These are phyloP conservation scores for Fusarium sororula DNA, from an alignment of 2,329 filamentous ascomycete genomes.

Conservation along the genomic window DNA sequence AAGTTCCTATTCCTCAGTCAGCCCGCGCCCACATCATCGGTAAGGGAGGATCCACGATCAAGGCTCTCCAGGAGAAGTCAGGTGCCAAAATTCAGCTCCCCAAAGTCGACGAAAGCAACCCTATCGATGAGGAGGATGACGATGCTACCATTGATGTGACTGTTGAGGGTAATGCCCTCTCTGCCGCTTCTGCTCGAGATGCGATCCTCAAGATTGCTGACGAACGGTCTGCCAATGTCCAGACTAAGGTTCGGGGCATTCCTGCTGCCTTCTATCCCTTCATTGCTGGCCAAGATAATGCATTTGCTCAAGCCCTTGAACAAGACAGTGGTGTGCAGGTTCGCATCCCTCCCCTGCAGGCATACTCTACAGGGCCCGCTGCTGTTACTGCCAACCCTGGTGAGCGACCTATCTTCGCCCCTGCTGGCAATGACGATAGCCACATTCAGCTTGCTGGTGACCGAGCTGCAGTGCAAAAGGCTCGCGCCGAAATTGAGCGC, in stretches of 20 bases:
- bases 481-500: constrained; percentile 81
- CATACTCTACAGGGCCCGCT: constrained; percentile 75
- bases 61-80: constrained; percentile 87
- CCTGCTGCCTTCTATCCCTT: constrained; percentile 96
- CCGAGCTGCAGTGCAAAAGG: constrained; percentile 80
- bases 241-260: constrained; percentile 81
- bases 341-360: constrained; percentile 83
- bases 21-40: constrained; percentile 92
- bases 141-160: constrained; percentile 85
- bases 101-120: constrained; percentile 73
- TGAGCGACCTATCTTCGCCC: constrained; percentile 73
- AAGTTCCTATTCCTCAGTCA: constrained; percentile 83
- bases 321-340: constrained; percentile 82
- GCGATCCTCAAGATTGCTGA: constrained; percentile 89
- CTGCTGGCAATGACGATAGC: constrained; percentile 73
- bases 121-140: constrained; percentile 74
- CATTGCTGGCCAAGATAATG: constrained; percentile 82
- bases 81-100: constrained; percentile 92
- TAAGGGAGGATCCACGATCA: constrained; percentile 88
- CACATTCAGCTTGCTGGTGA: constrained; percentile 90
- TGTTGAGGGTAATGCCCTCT: constrained; percentile 91
- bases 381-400: constrained; percentile 69
- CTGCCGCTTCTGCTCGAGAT: constrained; percentile 82
- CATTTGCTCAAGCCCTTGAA: constrained; percentile 73
- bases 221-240: constrained; percentile 84